These are phyloP conservation scores for Ceratobasidium sp. DNA, from an alignment of 1,284 basidiomycete genomes.

Conservation along the genomic window DNA sequence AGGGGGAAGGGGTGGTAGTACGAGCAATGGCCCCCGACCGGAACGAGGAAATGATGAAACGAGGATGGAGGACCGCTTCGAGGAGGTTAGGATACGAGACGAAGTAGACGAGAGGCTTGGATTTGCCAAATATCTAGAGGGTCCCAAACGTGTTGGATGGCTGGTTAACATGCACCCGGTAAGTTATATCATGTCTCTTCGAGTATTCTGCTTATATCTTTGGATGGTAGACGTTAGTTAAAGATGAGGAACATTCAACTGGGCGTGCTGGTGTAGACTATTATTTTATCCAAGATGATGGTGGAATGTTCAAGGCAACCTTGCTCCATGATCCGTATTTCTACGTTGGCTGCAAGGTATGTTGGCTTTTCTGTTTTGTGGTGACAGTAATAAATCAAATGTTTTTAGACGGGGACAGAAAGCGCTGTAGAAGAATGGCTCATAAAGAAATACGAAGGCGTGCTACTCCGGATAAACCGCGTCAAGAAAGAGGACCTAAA, in stretches of 20 bases:
- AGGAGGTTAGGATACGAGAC: slow-evolving; percentile 77
- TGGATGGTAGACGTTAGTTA: slow-evolving; percentile 74
- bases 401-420: slow-evolving; percentile 80
- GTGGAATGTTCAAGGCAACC: slow-evolving; percentile 95
- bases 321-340: slow-evolving; percentile 96
- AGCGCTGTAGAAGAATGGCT: slow-evolving; percentile 96
- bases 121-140: slow-evolving; percentile 82
- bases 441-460: slow-evolving; percentile 90
- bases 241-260: slow-evolving; percentile 81
- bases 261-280: slow-evolving; percentile 94
- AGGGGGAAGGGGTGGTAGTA: slow-evolving; percentile 52
- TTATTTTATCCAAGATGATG: slow-evolving; percentile 98
- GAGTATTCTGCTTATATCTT: neutral
- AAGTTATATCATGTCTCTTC: slow-evolving; percentile 53
- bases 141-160: slow-evolving; percentile 84
- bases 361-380: slow-evolving; percentile 47
- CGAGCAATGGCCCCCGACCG: slow-evolving; percentile 59
- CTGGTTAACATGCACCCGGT: slow-evolving; percentile 99
- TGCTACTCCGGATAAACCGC: slow-evolving; percentile 80
- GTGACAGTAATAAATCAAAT: neutral
- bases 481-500: slow-evolving; percentile 94
- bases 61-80: slow-evolving; percentile 82
- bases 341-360: slow-evolving; percentile 87
- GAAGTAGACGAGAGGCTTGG: slow-evolving; percentile 95
- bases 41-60: slow-evolving; percentile 88